Base-by-base conservation (phyloP, 805 yeast genomes). In the Danielozyma ontarioensis region DNA sequence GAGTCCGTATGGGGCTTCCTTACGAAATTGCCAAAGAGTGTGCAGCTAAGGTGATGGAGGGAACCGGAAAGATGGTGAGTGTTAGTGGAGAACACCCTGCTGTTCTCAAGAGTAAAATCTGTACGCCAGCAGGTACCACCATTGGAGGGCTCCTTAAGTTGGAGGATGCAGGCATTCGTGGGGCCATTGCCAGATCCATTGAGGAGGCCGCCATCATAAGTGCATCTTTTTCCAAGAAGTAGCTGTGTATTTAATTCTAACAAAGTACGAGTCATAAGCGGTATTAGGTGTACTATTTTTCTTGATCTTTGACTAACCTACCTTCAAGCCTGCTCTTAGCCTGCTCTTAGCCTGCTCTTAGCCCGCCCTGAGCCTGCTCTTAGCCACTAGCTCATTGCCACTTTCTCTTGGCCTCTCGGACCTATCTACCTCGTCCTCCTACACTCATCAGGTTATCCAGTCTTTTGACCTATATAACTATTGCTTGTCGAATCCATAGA, bases 91-190 rank as follows among this genome's bases (percentile, higher is more conserved):
- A 71, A 28, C 96, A 90, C 52, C 98, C 98, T 8, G 90, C 93
- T 13, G 86, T 75, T 10, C 72, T 93, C 55, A 85, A 85, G 55
- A 79, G 83, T 55, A 81, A 80, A 48, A 93, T 93, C 6, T 88
- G 96, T 55, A 93, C 98, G 0, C 98, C 98, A 16, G 98, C 93
- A 19, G 98, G 98, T 22, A 89, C 97, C 32, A 93, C 98, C 3
- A 93, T 93, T 55, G 95, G 95, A 7, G 98, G 98, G 0, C 67
- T 93, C 37, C 72, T 90, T 59, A 86, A 80, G 43, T 78, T 93
- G 82, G 98, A 93, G 65, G 96, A 87, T 45, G 78, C 77, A 31
- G 94, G 90, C 32, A 83, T 93, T 29, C 81, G 96, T 63, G 74
- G 86, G 29, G 90, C 87, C 16, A 83, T 93, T 48, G 77, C 94